phyloP scores from a whole-genome alignment of 805 yeast species.

The Tetrapisispora nanseiensis region DNA sequence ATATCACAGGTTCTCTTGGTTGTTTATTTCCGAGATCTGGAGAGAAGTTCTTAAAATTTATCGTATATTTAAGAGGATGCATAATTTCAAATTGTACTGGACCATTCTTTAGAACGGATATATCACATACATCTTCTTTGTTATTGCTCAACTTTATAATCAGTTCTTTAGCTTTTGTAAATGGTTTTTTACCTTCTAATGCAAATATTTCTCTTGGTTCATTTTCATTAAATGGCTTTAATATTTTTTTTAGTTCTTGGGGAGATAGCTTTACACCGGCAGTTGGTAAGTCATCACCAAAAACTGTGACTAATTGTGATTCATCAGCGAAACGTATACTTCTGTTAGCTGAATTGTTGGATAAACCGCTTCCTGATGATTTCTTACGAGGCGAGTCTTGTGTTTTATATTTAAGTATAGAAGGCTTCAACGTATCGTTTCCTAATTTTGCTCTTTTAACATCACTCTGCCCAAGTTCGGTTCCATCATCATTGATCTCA shows the following conservation, averaged over 20 bases:
- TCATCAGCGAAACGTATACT: constrained; percentile 22
- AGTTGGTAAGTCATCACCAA: constrained; percentile 27
- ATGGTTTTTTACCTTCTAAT: constrained; percentile 10
- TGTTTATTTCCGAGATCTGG: constrained; percentile 16
- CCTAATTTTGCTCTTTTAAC: constrained; percentile 1
- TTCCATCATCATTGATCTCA: background rate
- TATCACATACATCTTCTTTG: constrained; percentile 19
- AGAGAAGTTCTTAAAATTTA: constrained; percentile 20
- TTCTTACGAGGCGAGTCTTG: background rate
- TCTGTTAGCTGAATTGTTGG: constrained; percentile 1
- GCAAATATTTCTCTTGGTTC: constrained; percentile 26
- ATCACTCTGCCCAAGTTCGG: background rate
- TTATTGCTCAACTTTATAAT: constrained; percentile 7
- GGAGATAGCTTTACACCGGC: constrained; percentile 25
- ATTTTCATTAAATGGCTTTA: constrained; percentile 28
- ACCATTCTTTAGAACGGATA: constrained; percentile 23
- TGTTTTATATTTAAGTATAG: constrained; percentile 17
- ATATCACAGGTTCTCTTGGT: constrained; percentile 23
- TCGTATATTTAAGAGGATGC: constrained; percentile 16
- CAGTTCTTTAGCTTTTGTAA: constrained; percentile 12
- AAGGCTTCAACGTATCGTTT: constrained; percentile 7
- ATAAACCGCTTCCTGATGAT: constrained; percentile 4
- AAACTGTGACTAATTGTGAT: constrained; percentile 20
- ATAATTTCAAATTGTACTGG: constrained; percentile 20
- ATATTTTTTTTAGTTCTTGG: constrained; percentile 20